These are phyloP conservation scores for Bathelium albidoporum DNA, from an alignment of 495 filamentous ascomycete genomes.

Conservation along the genomic window DNA sequence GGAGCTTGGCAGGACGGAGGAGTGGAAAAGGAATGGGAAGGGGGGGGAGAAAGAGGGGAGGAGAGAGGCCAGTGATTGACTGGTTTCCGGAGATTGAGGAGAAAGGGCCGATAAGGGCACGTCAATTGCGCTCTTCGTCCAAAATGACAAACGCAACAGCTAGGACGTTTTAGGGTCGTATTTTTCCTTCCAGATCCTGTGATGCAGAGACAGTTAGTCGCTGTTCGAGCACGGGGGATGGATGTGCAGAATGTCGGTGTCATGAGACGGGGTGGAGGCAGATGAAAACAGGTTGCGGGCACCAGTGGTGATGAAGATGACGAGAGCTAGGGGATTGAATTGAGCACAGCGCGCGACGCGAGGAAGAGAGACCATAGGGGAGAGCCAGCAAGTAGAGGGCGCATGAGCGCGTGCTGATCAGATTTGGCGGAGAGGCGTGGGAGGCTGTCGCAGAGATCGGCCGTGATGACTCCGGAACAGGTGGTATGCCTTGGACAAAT, in stretches of 20 bases:
- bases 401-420: neutral
- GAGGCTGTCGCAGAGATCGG: neutral
- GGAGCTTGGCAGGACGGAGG: neutral
- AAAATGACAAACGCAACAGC: neutral
- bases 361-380: neutral
- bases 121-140: neutral
- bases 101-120: neutral
- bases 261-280: neutral
- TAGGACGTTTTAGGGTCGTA: constrained; percentile 55
- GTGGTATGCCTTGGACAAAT: neutral
- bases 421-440: neutral
- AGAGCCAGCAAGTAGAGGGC: neutral
- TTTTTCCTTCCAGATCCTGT: constrained; percentile 95
- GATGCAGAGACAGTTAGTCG: neutral
- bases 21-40: neutral
- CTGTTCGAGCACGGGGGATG: neutral
- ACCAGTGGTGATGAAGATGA: too few species aligned
- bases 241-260: neutral
- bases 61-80: too few species aligned
- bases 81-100: too few species aligned
- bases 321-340: too few species aligned
- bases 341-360: too few species aligned
- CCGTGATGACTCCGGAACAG: neutral
- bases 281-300: neutral
- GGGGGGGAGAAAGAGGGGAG: neutral